phyloP scores from a whole-genome alignment of 2,329 filamentous ascomycete genomes.

The Diaporthe velutina region DNA sequence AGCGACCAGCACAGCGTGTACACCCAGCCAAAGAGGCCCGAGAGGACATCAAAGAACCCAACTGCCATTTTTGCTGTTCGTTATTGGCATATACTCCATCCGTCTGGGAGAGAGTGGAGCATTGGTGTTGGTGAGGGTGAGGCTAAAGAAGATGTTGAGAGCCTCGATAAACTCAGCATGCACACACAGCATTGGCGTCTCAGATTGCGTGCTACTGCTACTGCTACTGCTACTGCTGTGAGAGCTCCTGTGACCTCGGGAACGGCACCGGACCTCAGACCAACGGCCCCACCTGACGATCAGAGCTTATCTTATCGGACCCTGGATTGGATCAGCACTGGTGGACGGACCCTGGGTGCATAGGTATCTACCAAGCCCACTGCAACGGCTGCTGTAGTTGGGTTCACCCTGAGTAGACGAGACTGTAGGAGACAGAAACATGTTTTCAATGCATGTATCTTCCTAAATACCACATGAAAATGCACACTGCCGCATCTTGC shows the following conservation, averaged over 20 bases:
- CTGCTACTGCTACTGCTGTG: not conserved
- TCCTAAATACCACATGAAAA: not conserved
- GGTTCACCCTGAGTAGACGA: not conserved
- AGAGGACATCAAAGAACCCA: constrained; percentile 61
- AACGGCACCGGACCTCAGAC: not conserved
- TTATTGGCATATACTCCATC: constrained; percentile 1
- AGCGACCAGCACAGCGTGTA: constrained; percentile 85
- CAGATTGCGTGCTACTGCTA: constrained; percentile 22
- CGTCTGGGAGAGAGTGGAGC: not conserved
- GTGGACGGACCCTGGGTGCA: not conserved
- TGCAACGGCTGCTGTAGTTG: not conserved
- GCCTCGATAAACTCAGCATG: too few species aligned
- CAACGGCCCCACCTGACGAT: constrained; percentile 1
- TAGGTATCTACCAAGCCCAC: constrained; percentile 3
- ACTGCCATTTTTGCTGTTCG: constrained; percentile 39
- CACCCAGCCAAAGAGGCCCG: constrained; percentile 78
- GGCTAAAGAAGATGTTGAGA: not conserved
- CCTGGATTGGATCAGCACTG: not conserved
- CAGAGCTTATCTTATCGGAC: constrained; percentile 27
- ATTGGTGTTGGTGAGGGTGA: not conserved
- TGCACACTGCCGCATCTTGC: not conserved
- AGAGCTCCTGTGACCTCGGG: not conserved
- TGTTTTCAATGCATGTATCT: not conserved
- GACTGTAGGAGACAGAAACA: not conserved
- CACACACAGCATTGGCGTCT: constrained; percentile 12